Evolutionary conservation across 208 protist genomes (phyloP).

Genomic region (Dictyostelium gargantuum): DNA sequence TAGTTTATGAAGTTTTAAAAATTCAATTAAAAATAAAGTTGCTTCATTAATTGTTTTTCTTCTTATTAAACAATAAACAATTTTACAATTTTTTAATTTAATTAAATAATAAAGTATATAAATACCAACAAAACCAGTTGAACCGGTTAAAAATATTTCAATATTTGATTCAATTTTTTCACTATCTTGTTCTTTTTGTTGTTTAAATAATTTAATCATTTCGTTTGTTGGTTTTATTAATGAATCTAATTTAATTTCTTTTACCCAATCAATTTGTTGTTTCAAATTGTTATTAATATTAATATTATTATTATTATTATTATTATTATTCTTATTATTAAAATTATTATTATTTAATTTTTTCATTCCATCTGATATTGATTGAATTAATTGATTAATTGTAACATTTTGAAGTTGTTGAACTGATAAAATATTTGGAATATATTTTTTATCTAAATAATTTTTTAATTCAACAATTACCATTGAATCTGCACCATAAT

Average conservation of each 20-base stretch:
- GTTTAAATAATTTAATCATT: background rate
- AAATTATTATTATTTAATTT: background rate
- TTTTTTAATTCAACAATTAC: conserved; percentile 26
- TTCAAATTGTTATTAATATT: background rate
- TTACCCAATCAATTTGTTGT: background rate
- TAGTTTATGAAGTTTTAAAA: background rate
- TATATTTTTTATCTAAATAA: background rate
- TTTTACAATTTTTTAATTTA: background rate
- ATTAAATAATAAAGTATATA: background rate
- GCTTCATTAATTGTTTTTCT: background rate
- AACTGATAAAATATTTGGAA: background rate
- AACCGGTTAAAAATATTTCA: background rate
- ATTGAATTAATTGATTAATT: background rate
- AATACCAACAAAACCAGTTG: background rate
- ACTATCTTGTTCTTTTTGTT: background rate
- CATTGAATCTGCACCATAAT: conserved; percentile 28
- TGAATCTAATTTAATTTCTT: background rate
- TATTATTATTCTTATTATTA: background rate
- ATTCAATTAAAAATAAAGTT: background rate
- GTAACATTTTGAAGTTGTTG: background rate
- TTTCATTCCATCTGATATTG: background rate
- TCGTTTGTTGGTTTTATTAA: background rate
- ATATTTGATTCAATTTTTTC: background rate
- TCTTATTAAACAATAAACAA: background rate
- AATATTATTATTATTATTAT: background rate